A percentile compares a stretch with the other conserved stretches of the same genome.
Conservation (phyloP, 2,329 filamentous ascomycete species). For the Aspergillus pseudoviridinutans region DNA sequence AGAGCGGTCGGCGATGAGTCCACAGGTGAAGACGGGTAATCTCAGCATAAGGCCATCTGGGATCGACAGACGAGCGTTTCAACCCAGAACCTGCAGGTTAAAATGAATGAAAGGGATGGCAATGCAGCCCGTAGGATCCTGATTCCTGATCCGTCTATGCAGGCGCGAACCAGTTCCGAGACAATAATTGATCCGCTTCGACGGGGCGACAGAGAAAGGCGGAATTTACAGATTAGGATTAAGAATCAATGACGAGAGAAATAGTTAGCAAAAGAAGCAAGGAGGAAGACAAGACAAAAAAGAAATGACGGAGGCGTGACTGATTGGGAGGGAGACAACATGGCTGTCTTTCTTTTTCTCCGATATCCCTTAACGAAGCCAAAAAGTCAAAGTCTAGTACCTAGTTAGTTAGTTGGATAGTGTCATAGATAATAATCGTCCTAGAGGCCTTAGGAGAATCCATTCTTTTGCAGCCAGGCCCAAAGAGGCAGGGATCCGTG, state of each 20-base stretch:
- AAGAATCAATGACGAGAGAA: neutral
- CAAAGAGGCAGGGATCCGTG: slow-evolving; percentile 3
- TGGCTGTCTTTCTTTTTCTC: neutral
- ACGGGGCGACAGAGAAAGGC: neutral
- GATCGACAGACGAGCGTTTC: neutral
- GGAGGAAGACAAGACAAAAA: neutral
- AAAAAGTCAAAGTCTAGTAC: neutral
- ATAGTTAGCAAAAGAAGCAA: neutral
- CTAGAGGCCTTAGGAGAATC: neutral
- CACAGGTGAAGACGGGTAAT: neutral
- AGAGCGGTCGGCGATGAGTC: neutral
- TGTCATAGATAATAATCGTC: neutral
- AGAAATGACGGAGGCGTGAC: neutral
- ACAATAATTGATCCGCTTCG: neutral
- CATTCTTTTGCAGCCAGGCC: slow-evolving; percentile 1
- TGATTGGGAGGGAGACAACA: neutral
- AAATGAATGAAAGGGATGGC: slow-evolving; percentile 4
- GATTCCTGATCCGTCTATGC: slow-evolving; percentile 4
- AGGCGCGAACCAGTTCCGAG: slow-evolving; percentile 7
- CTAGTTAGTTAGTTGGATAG: neutral
- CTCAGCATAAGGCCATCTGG: slow-evolving; percentile 9
- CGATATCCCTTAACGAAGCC: neutral
- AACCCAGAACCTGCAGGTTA: neutral
- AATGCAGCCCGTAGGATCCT: neutral
- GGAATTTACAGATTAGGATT: slow-evolving; percentile 4